Evolutionary conservation across 495 filamentous ascomycete genomes (phyloP), one percentile per base, ranked within the genome.

Genomic region (Talaromyces liani): DNA sequence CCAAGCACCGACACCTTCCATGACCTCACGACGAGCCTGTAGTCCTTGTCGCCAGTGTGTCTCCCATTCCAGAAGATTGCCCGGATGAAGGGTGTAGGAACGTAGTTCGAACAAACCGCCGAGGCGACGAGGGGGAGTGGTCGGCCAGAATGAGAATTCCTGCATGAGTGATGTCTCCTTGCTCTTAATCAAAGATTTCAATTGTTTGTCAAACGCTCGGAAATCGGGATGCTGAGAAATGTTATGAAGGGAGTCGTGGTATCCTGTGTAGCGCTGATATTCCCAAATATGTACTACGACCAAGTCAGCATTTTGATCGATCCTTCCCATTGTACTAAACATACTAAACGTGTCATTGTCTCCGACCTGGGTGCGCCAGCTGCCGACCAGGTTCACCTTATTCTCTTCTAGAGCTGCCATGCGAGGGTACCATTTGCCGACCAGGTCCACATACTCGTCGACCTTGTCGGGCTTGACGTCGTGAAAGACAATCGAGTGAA

Each of bases 81-180:
- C 94, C 0, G 94, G 94, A 74, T 96, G 91, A 9, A 98, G 82
- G 6, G 93, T 98, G 80, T 98, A 98, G 16, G 94, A 97, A 29
- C 94, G 91, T 14, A 98, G 85, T 81, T 98, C 94, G 71, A 98
- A 98, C 33, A 98, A 75, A 24, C 94, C 94, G 65, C 94, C 94
- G 6, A 98, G 84, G 64, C 88, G 80, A 36, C 94, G 92, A 0
- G 94, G 94, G 0, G 94, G 83, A 0, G 91, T 92, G 1, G 94
- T 98, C 0, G 94, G 94, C 94, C 94, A 98, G 84, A 98, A 98
- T 58, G 91, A 95, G 78, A 98, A 98, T 73, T 98, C 94, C 73
- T 98, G 94, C 94, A 98, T 98, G 31, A 98, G 82, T 0, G 94
- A 97, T 10, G 85, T 88, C 67, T 88, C 85, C 76, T 96, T 97